These are phyloP conservation scores for Lindgomyces ingoldianus DNA, from an alignment of 495 filamentous ascomycete genomes.

Conservation along the genomic window DNA sequence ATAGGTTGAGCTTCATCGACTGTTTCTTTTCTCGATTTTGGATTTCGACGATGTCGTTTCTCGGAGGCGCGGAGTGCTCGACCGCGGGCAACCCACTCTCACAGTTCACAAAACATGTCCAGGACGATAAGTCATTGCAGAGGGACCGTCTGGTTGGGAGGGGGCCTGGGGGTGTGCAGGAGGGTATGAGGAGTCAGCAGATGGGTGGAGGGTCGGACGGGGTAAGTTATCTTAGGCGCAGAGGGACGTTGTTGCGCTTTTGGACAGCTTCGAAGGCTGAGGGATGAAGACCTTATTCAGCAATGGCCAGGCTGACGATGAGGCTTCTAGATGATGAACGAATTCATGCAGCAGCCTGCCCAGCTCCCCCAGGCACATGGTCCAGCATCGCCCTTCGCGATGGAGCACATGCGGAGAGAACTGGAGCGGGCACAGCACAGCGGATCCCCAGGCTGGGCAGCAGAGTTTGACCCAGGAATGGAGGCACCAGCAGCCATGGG, in stretches of 20 bases:
- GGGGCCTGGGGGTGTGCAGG: conserved; percentile 62
- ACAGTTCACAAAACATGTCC: conserved; percentile 93
- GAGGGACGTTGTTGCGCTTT: background rate
- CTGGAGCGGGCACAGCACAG: conserved; percentile 60
- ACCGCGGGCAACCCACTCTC: conserved; percentile 93
- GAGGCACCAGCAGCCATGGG: conserved; percentile 75
- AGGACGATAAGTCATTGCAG: conserved; percentile 92
- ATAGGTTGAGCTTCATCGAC: too few species aligned
- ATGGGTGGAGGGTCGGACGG: conserved; percentile 64
- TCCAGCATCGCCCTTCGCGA: conserved; percentile 59
- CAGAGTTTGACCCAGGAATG: conserved; percentile 64
- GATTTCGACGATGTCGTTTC: conserved; percentile 78
- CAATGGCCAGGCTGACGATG: conserved; percentile 33
- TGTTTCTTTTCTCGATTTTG: too few species aligned
- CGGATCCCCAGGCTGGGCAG: conserved; percentile 67
- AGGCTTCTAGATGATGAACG: conserved; percentile 78
- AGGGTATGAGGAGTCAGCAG: conserved; percentile 62
- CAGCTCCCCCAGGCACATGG: conserved; percentile 55
- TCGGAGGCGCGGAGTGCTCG: conserved; percentile 94
- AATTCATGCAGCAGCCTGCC: conserved; percentile 76
- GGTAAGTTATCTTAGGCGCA: conserved; percentile 45
- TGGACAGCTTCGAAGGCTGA: background rate
- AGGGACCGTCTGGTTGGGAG: conserved; percentile 80
- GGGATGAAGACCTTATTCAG: too few species aligned
- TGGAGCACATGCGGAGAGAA: conserved; percentile 70